A percentile compares a stretch with the other conserved stretches of the same genome.
Evolutionary conservation across 176 grass and related monocot species (phyloP).

Genomic region (Pontederia crassipes): DNA sequence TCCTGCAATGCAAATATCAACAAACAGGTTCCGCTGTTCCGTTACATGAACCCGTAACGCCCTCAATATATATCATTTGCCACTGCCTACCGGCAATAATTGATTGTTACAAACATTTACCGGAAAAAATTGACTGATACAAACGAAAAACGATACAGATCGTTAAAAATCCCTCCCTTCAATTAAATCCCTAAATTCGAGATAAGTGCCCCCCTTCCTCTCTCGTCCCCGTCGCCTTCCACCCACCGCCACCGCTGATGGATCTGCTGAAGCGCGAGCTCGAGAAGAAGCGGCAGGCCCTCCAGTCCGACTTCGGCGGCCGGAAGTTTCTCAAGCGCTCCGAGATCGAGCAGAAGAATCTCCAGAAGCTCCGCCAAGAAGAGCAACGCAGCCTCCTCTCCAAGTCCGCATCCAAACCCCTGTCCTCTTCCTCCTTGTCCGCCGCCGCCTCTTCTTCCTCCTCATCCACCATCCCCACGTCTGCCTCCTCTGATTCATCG

Average conservation of each 20-base stretch:
- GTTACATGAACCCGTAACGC: no score
- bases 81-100: no score
- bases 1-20: no score
- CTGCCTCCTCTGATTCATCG: neutral
- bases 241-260: constrained; percentile 17
- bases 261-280: constrained; percentile 72
- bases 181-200: no score
- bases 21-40: no score
- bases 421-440: constrained; percentile 1
- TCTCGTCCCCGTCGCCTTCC: no score
- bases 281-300: constrained; percentile 46
- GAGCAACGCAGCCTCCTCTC: constrained; percentile 29
- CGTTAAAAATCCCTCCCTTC: no score
- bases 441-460: neutral
- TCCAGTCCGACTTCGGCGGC: constrained; percentile 48
- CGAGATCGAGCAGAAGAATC: constrained; percentile 46
- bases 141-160: no score
- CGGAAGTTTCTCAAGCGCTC: constrained; percentile 41
- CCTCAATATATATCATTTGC: no score
- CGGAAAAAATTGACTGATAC: no score
- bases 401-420: constrained; percentile 21
- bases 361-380: constrained; percentile 36
- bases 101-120: no score
- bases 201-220: no score
- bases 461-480: neutral